A percentile compares a stretch with the other conserved stretches of the same genome.
phyloP scores from a whole-genome alignment of 495 filamentous ascomycete genomes.

The Neurospora pannonica region DNA sequence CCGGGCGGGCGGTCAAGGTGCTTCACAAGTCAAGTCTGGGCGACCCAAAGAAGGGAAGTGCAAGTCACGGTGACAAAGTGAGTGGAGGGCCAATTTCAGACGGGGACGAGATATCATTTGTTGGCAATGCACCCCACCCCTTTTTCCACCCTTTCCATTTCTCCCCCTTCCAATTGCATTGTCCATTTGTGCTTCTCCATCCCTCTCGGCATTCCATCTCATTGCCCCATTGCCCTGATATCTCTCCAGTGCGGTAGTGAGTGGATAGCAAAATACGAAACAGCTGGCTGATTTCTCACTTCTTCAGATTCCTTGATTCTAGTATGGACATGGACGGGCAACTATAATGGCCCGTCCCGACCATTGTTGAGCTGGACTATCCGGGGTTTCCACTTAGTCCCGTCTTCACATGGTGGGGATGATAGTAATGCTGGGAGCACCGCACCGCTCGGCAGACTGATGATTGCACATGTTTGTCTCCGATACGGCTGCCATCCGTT shows the following conservation, averaged over 20 bases:
- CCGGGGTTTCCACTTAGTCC: not conserved
- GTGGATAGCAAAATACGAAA: not conserved
- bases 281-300: not conserved
- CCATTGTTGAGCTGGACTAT: not conserved
- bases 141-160: not conserved
- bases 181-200: not conserved
- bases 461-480: not conserved
- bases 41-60: slow-evolving; percentile 1
- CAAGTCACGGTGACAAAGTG: slow-evolving; percentile 4
- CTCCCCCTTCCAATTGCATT: not conserved
- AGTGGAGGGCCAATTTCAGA: slow-evolving; percentile 8
- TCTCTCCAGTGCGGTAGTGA: not conserved
- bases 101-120: not conserved
- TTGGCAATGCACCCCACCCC: not conserved
- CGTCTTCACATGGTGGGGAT: not conserved
- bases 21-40: slow-evolving; percentile 2
- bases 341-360: not conserved
- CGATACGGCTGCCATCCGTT: not conserved
- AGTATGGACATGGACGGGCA: not conserved
- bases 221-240: not conserved
- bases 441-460: not conserved
- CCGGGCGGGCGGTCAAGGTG: not conserved
- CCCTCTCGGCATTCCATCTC: not conserved
- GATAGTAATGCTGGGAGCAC: not conserved
- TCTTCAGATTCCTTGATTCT: not conserved